A percentile compares a stretch with the other conserved stretches of the same genome.
These are phyloP conservation scores for Aspergillus piperis DNA, from an alignment of 2,329 filamentous ascomycete species.

Conservation along the genomic window DNA sequence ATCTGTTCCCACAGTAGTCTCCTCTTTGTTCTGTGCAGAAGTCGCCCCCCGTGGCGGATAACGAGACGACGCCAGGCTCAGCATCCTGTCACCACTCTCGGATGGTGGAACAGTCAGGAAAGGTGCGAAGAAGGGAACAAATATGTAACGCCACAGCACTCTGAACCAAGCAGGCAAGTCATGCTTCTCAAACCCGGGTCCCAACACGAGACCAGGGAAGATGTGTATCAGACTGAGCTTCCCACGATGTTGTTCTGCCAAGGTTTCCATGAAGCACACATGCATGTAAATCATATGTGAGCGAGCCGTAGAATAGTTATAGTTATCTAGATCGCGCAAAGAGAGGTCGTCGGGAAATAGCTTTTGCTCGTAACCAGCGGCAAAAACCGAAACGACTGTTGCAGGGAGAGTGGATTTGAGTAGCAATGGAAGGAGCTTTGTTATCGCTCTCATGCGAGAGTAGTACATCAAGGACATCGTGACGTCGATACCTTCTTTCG, in stretches of 20 bases:
- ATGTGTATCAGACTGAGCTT: slow-evolving; percentile 6
- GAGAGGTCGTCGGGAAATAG: slow-evolving; percentile 8
- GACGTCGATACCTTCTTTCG: slow-evolving; percentile 8
- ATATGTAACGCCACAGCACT: slow-evolving; percentile 4
- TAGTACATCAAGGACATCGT: slow-evolving; percentile 12
- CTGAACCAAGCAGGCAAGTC: slow-evolving; percentile 9
- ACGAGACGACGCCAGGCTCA: not conserved
- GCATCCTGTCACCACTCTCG: slow-evolving; percentile 7
- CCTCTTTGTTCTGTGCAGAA: not conserved
- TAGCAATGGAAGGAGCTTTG: slow-evolving; percentile 6
- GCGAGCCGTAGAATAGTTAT: slow-evolving; percentile 4
- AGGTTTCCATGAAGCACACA: slow-evolving; percentile 2
- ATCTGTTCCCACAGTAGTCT: slow-evolving; percentile 3
- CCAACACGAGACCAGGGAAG: slow-evolving; percentile 10
- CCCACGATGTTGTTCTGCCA: slow-evolving; percentile 3
- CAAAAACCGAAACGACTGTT: slow-evolving; percentile 5
- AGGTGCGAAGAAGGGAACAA: slow-evolving; percentile 1
- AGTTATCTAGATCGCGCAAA: not conserved
- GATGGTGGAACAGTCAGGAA: not conserved
- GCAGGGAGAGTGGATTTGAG: slow-evolving; percentile 6
- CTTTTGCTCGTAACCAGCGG: slow-evolving; percentile 2
- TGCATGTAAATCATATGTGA: slow-evolving; percentile 13
- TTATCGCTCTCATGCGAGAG: slow-evolving; percentile 9
- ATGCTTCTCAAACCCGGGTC: not conserved
- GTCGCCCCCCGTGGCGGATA: slow-evolving; percentile 1